Evolutionary conservation across 768 basidiomycete species (phyloP).

Genomic region (Suillus subaureus): DNA sequence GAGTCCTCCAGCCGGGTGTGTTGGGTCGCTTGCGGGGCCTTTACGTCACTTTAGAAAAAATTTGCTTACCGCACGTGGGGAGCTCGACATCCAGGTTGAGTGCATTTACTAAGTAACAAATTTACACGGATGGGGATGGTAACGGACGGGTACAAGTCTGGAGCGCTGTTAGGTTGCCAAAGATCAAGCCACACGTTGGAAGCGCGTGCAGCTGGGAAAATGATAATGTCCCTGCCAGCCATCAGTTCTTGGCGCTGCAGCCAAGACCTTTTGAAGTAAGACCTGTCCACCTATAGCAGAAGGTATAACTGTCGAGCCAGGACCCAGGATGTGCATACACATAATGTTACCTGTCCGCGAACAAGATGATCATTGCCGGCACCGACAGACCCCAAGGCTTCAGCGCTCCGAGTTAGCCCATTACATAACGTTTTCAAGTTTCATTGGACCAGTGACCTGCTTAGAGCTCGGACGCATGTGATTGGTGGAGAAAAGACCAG

Average conservation of each 20-base stretch:
- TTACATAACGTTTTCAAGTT: not conserved
- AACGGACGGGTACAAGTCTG: not conserved
- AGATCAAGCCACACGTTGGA: not conserved
- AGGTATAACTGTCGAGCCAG: not conserved
- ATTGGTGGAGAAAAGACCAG: constrained; percentile 8
- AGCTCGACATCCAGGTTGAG: not conserved
- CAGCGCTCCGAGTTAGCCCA: not conserved
- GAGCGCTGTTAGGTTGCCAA: not conserved
- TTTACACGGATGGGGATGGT: not conserved
- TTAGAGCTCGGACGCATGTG: not conserved
- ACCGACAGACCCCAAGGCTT: not conserved
- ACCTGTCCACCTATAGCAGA: no score
- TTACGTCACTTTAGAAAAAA: no score
- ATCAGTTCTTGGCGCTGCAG: not conserved
- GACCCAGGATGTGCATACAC: not conserved
- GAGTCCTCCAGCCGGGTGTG: no score
- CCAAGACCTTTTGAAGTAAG: not conserved
- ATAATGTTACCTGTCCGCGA: not conserved
- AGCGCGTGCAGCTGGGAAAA: not conserved
- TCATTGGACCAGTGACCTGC: not conserved
- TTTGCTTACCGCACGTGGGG: not conserved
- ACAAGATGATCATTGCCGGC: not conserved
- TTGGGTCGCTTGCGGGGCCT: no score
- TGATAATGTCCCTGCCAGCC: not conserved
- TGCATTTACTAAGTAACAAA: not conserved